Conservation (phyloP, 2,329 filamentous ascomycete genomes). For the Achaetomium macrosporum region DNA sequence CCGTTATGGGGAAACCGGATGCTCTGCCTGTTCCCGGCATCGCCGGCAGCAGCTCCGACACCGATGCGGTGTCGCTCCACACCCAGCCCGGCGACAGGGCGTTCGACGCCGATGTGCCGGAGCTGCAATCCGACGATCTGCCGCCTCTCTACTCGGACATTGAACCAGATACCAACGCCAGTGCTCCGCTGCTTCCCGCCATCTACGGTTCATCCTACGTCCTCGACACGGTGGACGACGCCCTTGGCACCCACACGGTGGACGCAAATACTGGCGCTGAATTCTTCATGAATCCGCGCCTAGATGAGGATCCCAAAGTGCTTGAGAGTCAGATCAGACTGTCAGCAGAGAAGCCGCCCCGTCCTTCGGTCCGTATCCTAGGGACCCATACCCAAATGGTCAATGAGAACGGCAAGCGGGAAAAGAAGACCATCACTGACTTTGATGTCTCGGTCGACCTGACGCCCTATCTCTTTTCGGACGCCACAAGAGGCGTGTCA, state of each 20-base stretch:
- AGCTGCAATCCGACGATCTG: conserved; percentile 35
- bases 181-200: conserved; percentile 26
- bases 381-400: conserved; percentile 48
- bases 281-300: conserved; percentile 39
- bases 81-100: conserved; percentile 27
- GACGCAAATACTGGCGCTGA: conserved; percentile 32
- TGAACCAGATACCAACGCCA: conserved; percentile 15
- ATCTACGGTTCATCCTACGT: conserved; percentile 19
- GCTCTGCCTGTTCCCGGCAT: conserved; percentile 13
- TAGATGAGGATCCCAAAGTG: conserved; percentile 40
- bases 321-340: conserved; percentile 41
- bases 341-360: conserved; percentile 45
- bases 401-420: conserved; percentile 41
- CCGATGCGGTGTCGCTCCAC: conserved; percentile 29
- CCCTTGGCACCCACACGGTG: conserved; percentile 11
- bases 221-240: not conserved
- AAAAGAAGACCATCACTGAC: conserved; percentile 45
- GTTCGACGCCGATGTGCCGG: conserved; percentile 34
- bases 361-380: conserved; percentile 46
- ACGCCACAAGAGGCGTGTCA: conserved; percentile 35
- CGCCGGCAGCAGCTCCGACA: conserved; percentile 15
- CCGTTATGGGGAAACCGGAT: conserved; percentile 26
- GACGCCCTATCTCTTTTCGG: conserved; percentile 50
- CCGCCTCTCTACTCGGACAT: conserved; percentile 43
- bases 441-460: conserved; percentile 56